Base-by-base conservation (phyloP, 2,329 filamentous ascomycete species). In the Alternaria brassicae region DNA sequence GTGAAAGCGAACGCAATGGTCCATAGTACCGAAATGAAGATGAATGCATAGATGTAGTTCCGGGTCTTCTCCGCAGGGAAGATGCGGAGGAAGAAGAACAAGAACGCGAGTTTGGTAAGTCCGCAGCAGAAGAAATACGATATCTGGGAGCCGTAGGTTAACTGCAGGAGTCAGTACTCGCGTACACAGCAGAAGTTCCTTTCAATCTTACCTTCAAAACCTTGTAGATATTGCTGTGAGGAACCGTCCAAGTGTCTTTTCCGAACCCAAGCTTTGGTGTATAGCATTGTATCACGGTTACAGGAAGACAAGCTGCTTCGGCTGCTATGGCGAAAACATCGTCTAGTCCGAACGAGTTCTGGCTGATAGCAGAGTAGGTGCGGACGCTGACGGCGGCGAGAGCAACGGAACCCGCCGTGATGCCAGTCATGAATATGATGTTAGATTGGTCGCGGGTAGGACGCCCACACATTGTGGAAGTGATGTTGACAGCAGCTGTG, bases 171-270 rank as follows among this genome's bases (percentile, higher is more conserved):
- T 59, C 15, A 59, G 37, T 12, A 27, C 15, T 8, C n/a, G 19
- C 19, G 2, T 17, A 19, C 1, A 27, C 41, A 13, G 17, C 17
- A n/a, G 6, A 2, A 28, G 41, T 1, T 1, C 17, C 1, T 13
- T n/a, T n/a, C 25, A 27, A 27, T 23, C 50, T 47, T 49, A 54
- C 55, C 32, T 40, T 27, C 9, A 56, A 28, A 17, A 61, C 45
- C 0, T 36, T 54, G 34, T 54, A 58, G 12, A 63, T 61, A 13
- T 78, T 68, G 0, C 75, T 66, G 0, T 72, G 62, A 0, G 72
- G 56, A 4, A 85, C 59, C 0, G 80, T 82, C 83, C 83, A 85
- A 17, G 84, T 76, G 50, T 86, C 83, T n/a, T 71, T 77, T 3
- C 83, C 82, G 13, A 84, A 71, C 0, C 83, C 83, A 4, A 56